Conservation (phyloP, 352 stramenopile species). For the Pythium aquatile region DNA sequence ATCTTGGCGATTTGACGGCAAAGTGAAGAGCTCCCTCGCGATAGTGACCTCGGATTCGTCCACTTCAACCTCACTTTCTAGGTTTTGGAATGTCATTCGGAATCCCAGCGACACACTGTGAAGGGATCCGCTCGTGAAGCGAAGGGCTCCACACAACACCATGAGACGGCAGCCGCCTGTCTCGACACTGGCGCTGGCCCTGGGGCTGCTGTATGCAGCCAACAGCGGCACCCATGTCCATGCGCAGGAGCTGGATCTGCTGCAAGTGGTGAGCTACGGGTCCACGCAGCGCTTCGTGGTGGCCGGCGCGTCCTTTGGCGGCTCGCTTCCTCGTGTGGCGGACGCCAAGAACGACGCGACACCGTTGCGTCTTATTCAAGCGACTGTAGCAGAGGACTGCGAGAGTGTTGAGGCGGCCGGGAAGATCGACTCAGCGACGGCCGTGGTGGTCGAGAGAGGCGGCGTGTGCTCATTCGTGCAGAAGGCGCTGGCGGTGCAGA, state of each 20-base stretch:
- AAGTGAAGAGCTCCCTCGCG: not conserved
- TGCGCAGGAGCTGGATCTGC: slow-evolving; percentile 17
- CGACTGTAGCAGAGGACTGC: slow-evolving; percentile 18
- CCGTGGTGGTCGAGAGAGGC: slow-evolving; percentile 48
- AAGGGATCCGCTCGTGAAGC: not conserved
- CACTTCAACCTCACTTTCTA: slow-evolving; percentile 22
- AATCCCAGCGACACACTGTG: not conserved
- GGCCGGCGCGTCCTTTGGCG: slow-evolving; percentile 21
- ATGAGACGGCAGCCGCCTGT: not conserved
- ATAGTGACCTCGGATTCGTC: not conserved
- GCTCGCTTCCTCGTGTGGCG: not conserved
- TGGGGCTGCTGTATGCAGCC: slow-evolving; percentile 1
- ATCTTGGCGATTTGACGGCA: not conserved
- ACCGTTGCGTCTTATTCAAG: slow-evolving; percentile 16
- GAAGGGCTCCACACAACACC: not conserved
- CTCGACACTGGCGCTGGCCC: not conserved
- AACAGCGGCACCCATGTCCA: not conserved
- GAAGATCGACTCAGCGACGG: slow-evolving; percentile 3
- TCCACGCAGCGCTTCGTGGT: slow-evolving; percentile 16
- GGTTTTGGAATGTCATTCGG: slow-evolving; percentile 17
- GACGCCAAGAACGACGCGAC: not conserved
- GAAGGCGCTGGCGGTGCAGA: slow-evolving; percentile 40
- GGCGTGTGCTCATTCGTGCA: slow-evolving; percentile 51
- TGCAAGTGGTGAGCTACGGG: slow-evolving; percentile 14
- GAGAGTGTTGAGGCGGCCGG: not conserved